Base-by-base conservation (phyloP, 495 filamentous ascomycete species). In the Lasiosphaeriaceae sp. region DNA sequence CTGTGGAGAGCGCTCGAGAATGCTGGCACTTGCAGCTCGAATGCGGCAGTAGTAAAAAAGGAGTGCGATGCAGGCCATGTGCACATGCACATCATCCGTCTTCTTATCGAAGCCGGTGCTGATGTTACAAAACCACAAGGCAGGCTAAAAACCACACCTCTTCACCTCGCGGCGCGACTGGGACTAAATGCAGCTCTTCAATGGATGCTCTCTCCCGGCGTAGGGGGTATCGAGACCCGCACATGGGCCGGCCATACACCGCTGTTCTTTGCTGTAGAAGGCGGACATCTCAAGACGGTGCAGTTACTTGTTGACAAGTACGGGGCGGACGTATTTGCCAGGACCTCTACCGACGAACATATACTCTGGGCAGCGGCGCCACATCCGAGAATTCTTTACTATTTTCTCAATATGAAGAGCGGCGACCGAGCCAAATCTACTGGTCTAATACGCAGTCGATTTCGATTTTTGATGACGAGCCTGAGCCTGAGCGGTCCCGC, bases 251-350 rank as follows among this genome's bases (percentile, higher is more conserved):
- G 60, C 46, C 52, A 58, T 35, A 56, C 55, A 14, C 60, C 65
- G 9, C 53, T 68, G 19, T 60, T 63, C 43, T 43, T 59, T 47
- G 75, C 75, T 35, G 65, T 61, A 23, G 60, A 67, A 24, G 65
- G 58, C 44, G 68, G 72, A 17, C 68, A 67, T 19, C 53, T 53
- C 11, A 62, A 66, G 21, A 55, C 66, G 11, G 66, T 69, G 17
- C 59, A 49, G 17, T 54, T 68, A 24, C 55, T 75, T 19, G 60
- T 73, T 37, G 44, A 61, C 17, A 49, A 68, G 29, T 11, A 59
- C 31, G 58, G 61, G 6, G 71, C 70, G 26, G 57, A 74, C 31
- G 52, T 67, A 11, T 59, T 62, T 35, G 52, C 56, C 20, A 46
- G 50, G 20, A 55, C 52, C 11, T 21, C 53, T 20, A 50, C 51